Evolutionary conservation across 148 eudicot species (phyloP), one percentile per base, ranked within the genome.

Genomic region (Heliamphora exappendiculata): DNA sequence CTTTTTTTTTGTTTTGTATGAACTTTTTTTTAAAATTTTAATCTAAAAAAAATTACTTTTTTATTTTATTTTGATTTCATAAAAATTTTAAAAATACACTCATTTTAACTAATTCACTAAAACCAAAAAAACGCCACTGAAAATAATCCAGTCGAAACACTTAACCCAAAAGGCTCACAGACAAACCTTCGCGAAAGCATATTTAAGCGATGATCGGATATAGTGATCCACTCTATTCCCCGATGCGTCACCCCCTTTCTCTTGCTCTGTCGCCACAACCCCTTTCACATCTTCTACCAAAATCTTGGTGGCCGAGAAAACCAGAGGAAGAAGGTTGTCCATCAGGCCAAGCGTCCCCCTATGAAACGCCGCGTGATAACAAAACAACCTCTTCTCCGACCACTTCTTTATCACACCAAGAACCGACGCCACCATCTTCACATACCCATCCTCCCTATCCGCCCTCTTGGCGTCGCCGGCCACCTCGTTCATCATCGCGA

Each of bases 301-400:
- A 14, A 95, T 91, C 83, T 80, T 87, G 26, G 84, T 74, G 0
- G 84, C 85, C 47, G 84, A 80, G 37, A 92, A 84, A 26, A 86
- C 87, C n/a, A 92, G 22, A 45, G 99, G 93, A 28, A 95, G 81
- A 33, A 88, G 64, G 63, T 77, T 88, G 69, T 91, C 97, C 96
- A 95, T 78, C 7, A 84, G 9, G 11, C 76, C 85, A 45, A 58
- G 44, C 4, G 57, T 85, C 0, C 73, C 84, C 78, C 82, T 89
- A n/a, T 78, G 20, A 39, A 87, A 90, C 26, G 73, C 74, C 2
- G 69, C 79, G 49, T 92, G 96, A 59, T 95, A 95, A 77, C 83
- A 75, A 11, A 91, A 44, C 76, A 92, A 72, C 57, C 85, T 86
- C 80, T 85, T 88, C 75, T 92, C 99, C 0, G 85, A 75, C 99